Conservation (phyloP, 768 basidiomycete genomes). For the Rhizopogon rudus region DNA sequence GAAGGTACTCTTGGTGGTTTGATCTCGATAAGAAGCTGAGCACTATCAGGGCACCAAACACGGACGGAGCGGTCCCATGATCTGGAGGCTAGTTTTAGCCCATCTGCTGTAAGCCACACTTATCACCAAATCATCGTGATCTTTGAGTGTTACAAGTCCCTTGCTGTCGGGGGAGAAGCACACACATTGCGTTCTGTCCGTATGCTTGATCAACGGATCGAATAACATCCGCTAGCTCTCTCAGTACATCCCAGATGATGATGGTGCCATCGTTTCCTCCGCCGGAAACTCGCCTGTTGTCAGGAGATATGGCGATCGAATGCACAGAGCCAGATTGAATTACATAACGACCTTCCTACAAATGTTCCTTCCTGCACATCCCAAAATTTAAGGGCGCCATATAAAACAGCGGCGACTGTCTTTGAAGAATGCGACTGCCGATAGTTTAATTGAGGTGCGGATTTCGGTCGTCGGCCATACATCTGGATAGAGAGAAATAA, state of each 20-base stretch:
- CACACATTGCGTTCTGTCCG: too few species aligned
- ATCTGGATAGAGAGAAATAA: too few species aligned
- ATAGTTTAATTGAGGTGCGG: not conserved
- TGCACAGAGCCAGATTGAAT: not conserved
- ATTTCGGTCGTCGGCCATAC: not conserved
- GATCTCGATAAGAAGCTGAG: not conserved
- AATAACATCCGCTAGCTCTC: constrained; percentile 12
- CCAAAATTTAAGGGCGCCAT: constrained; percentile 23
- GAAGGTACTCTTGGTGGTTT: constrained; percentile 11
- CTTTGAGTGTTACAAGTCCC: not conserved
- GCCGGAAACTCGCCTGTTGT: constrained; percentile 25
- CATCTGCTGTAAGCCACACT: constrained; percentile 18
- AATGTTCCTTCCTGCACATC: constrained; percentile 15
- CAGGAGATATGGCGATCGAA: constrained; percentile 24
- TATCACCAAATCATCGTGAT: not conserved
- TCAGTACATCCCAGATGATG: constrained; percentile 25
- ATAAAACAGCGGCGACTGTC: constrained; percentile 21
- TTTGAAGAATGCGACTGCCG: constrained; percentile 19
- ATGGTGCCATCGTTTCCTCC: constrained; percentile 25
- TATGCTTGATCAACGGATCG: constrained; percentile 13
- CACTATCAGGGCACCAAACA: constrained; percentile 6
- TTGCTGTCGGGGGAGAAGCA: not conserved
- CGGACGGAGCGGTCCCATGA: not conserved
- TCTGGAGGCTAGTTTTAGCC: constrained; percentile 66
- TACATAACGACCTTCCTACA: not conserved